Percentiles rank a stretch among this genome's conserved stretches.
These are phyloP conservation scores for Trichoderma arundinaceum DNA, from an alignment of 2,329 filamentous ascomycete genomes.

Conservation along the genomic window DNA sequence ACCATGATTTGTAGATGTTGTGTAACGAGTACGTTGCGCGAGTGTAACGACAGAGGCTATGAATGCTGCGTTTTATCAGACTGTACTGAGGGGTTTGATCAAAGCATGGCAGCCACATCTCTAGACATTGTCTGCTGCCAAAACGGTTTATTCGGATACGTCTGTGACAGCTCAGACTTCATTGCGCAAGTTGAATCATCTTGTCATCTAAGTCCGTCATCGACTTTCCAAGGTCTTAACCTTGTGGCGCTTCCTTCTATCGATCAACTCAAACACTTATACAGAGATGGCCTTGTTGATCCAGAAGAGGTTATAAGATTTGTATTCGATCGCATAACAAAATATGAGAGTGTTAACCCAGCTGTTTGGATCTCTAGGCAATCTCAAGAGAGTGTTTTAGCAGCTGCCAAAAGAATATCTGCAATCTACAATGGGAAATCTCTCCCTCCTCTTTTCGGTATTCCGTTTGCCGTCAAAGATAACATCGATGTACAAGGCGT, in stretches of 20 bases:
- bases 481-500: conserved; percentile 35
- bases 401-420: not conserved
- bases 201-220: not conserved
- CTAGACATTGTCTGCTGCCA: conserved; percentile 1
- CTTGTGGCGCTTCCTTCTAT: conserved; percentile 4
- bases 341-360: not conserved
- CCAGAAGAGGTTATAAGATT: not conserved
- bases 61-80: conserved; percentile 8
- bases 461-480: conserved; percentile 37
- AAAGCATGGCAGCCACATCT: not conserved
- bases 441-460: conserved; percentile 34
- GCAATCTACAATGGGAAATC: conserved; percentile 17
- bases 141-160: conserved; percentile 7
- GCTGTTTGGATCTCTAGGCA: conserved; percentile 13
- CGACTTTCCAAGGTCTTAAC: not conserved
- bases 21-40: conserved; percentile 4
- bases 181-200: not conserved
- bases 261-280: not conserved
- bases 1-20: not conserved
- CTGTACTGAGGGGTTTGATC: not conserved
- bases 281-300: not conserved
- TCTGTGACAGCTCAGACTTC: not conserved
- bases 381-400: not conserved
- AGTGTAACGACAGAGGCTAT: conserved; percentile 17
- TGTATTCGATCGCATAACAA: conserved; percentile 5